Percentiles rank a stretch among this genome's conserved stretches.
Evolutionary conservation across 2,329 filamentous ascomycete genomes (phyloP).

Genomic region (Neofusicoccum cordaticola): DNA sequence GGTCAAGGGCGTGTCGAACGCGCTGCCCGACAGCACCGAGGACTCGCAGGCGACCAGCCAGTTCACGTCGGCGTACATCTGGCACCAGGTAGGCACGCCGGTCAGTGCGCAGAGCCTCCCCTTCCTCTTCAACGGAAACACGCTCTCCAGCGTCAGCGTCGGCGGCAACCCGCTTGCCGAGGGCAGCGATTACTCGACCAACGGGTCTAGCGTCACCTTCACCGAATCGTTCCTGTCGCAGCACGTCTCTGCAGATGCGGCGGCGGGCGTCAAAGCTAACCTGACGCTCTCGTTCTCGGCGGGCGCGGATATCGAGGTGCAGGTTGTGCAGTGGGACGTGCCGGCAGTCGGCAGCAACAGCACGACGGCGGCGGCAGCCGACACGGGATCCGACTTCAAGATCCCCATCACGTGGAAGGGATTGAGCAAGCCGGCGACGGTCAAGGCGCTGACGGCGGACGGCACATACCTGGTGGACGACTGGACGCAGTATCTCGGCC

Average conservation of each 20-base stretch:
- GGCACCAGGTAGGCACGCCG: constrained; percentile 49
- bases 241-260: constrained; percentile 41
- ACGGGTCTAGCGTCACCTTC: constrained; percentile 48
- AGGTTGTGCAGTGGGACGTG: constrained; percentile 53
- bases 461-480: constrained; percentile 54
- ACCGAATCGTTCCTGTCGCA: constrained; percentile 46
- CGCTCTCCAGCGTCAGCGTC: constrained; percentile 42
- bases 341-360: constrained; percentile 37
- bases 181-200: constrained; percentile 49
- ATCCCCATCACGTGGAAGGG: constrained; percentile 56
- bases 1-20: constrained; percentile 45
- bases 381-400: constrained; percentile 39
- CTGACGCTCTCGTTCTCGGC: constrained; percentile 54
- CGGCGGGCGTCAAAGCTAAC: constrained; percentile 49
- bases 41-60: constrained; percentile 48
- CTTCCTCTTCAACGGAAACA: constrained; percentile 57
- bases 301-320: constrained; percentile 47
- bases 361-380: constrained; percentile 31
- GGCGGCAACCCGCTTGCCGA: constrained; percentile 36
- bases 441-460: constrained; percentile 50
- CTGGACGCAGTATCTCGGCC: constrained; percentile 55
- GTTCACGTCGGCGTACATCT: constrained; percentile 54
- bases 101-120: constrained; percentile 46
- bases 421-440: constrained; percentile 48
- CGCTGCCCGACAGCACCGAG: constrained; percentile 52